Evolutionary conservation across 2,329 filamentous ascomycete species (phyloP), one percentile per base, ranked within the genome.

Genomic region (Colletotrichum tanaceti): DNA sequence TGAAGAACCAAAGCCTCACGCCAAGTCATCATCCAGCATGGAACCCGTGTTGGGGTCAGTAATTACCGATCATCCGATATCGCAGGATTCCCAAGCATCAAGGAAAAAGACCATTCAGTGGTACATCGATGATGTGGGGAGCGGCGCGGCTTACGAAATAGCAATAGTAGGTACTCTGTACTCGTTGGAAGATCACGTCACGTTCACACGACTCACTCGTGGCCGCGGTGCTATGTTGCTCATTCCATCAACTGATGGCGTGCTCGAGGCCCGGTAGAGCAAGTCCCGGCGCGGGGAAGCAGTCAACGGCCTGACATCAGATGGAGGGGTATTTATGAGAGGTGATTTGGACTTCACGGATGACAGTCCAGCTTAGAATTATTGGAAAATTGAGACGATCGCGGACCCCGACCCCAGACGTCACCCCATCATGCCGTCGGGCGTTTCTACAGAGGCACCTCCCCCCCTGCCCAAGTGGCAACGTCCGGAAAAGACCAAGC

Each of bases 401-500:
- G 9, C 16, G 52, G 18, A 20, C 22, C 11, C 20, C 2, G 1
- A 28, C 38, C 38, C 28, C 14, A 7, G 11, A n/a, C n/a, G n/a
- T n/a, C n/a, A n/a, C n/a, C n/a, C 22, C 16, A 63, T 57, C 11
- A 72, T 73, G 70, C 49, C 63, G 16, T 69, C 71, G 18, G 58
- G 64, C 20, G 43, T 63, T 4, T 24, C 47, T 5, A 24, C 68
- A 14, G 61, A 73, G 18, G 14, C 18, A 2, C 55, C 59, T 10
- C 46, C 57, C 6, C 46, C 57, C 6, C 49, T 75, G 52, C 73
- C 73, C 3, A 72, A 63, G 59, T 76, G 76, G 76, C 66, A 76
- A 43, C 71, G 75, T 4, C 77, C 76, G 2, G 60, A 70, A 18
- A 75, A 76, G 58, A 78, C 77, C 0, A 73, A 53, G 3, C 35